Conservation (phyloP, 164 flowering plant genomes). For the Aristolochia contorta region DNA sequence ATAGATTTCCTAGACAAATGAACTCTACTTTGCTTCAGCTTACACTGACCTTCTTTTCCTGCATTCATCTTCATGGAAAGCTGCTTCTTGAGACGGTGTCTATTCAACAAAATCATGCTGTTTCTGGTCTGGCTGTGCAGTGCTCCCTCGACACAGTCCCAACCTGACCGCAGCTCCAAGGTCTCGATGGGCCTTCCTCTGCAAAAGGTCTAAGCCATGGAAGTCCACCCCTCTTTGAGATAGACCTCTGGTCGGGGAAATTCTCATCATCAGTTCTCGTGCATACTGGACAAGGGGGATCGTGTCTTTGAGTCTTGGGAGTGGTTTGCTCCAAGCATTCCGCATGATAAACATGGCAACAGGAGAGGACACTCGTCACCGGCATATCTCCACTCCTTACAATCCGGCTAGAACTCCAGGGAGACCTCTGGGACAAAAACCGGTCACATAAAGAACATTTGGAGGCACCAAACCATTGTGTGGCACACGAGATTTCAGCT, state of each 20-base stretch:
- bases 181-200: slow-evolving; percentile 56
- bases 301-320: slow-evolving; percentile 50
- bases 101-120: slow-evolving; percentile 45
- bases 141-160: slow-evolving; percentile 87
- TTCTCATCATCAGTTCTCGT: slow-evolving; percentile 28
- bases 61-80: slow-evolving; percentile 48
- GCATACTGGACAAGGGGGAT: slow-evolving; percentile 88
- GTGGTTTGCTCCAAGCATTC: slow-evolving; percentile 85
- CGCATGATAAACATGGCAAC: slow-evolving; percentile 82
- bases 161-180: slow-evolving; percentile 73
- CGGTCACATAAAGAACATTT: slow-evolving; percentile 72
- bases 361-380: slow-evolving; percentile 74
- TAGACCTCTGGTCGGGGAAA: slow-evolving; percentile 26
- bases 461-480: slow-evolving; percentile 29
- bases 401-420: slow-evolving; percentile 76
- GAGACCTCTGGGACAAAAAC: slow-evolving; percentile 74
- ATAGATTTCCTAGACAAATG: slow-evolving; percentile 28
- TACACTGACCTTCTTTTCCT: slow-evolving; percentile 51
- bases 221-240: slow-evolving; percentile 32
- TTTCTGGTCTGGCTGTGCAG: slow-evolving; percentile 49
- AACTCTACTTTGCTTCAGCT: slow-evolving; percentile 36
- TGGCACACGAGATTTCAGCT: slow-evolving; percentile 21
- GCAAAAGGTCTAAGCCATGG: slow-evolving; percentile 39
- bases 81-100: slow-evolving; percentile 51
- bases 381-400: slow-evolving; percentile 87